Evolutionary conservation across 139 green algal species (phyloP).

Genomic region (Chlamydomonas incerta): DNA sequence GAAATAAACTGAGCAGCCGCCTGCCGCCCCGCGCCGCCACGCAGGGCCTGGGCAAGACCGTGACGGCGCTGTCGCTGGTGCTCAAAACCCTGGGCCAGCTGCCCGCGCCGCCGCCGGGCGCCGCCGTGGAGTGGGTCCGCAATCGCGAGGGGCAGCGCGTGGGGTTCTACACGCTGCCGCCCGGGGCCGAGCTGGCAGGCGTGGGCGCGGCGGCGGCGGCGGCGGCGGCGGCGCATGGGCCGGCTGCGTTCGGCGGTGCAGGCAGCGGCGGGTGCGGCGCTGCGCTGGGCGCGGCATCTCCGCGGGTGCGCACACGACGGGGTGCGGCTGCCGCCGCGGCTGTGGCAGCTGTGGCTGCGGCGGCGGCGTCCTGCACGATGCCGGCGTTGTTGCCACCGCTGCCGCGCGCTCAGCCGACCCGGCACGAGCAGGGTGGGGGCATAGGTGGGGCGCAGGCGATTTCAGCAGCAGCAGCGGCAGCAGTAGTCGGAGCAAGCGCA

Average conservation of each 20-base stretch:
- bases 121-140: conserved; percentile 6
- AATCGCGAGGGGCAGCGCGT: conserved; percentile 17
- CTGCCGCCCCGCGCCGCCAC: too few species aligned
- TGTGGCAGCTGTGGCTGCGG: not conserved
- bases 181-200: too few species aligned
- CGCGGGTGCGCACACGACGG: not conserved
- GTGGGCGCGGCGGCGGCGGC: not conserved
- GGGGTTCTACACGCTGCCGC: conserved; percentile 38
- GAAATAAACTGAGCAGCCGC: too few species aligned
- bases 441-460: too few species aligned
- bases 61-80: conserved; percentile 86
- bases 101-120: conserved; percentile 47
- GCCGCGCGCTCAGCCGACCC: too few species aligned
- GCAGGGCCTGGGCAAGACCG: conserved; percentile 93
- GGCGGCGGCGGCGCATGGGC: not conserved
- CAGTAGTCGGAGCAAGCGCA: too few species aligned
- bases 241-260: not conserved
- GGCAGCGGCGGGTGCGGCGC: not conserved
- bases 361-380: not conserved
- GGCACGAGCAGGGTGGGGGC: too few species aligned
- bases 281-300: not conserved
- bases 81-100: conserved; percentile 72
- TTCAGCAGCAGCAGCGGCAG: too few species aligned
- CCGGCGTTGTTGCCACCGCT: too few species aligned
- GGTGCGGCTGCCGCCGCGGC: too few species aligned